Evolutionary conservation across 2,329 filamentous ascomycete species (phyloP).

Genomic region (Hypoxylon sp.): DNA sequence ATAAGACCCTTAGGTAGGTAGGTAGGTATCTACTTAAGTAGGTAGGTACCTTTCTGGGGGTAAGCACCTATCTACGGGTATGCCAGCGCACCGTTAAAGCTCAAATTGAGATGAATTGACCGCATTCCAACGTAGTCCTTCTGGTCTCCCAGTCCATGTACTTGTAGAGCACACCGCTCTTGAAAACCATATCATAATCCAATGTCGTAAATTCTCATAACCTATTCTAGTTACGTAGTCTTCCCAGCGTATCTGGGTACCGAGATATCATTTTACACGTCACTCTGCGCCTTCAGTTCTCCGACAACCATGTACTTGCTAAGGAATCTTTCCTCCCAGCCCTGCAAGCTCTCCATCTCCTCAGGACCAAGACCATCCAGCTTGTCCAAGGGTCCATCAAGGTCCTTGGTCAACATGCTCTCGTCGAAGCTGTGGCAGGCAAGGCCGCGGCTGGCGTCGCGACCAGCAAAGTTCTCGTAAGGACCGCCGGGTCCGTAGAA

Average conservation of each 20-base stretch:
- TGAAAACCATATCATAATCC: not conserved
- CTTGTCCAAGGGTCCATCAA: slow-evolving; percentile 84
- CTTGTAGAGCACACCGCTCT: not conserved
- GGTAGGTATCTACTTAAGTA: too few species aligned
- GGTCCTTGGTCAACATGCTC: slow-evolving; percentile 92
- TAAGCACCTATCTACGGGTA: too few species aligned
- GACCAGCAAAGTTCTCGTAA: slow-evolving; percentile 95
- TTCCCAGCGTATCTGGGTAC: not conserved
- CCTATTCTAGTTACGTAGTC: not conserved
- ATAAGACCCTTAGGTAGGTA: too few species aligned
- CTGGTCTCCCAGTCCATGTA: not conserved
- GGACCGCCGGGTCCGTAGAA: slow-evolving; percentile 97
- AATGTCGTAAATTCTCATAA: not conserved
- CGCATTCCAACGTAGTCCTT: not conserved
- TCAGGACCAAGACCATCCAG: slow-evolving; percentile 78
- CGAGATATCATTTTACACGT: slow-evolving; percentile 33
- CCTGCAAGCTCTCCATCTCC: slow-evolving; percentile 83
- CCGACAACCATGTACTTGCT: slow-evolving; percentile 98
- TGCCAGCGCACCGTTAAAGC: not conserved
- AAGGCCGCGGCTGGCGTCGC: slow-evolving; percentile 88
- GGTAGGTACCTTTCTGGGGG: too few species aligned
- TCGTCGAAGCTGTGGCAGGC: slow-evolving; percentile 94
- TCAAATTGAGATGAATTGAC: not conserved
- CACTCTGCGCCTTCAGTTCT: slow-evolving; percentile 71
- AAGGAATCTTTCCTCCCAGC: slow-evolving; percentile 93